phyloP scores from a whole-genome alignment of 177 flowering plant species.

The Vitis hybrid region DNA sequence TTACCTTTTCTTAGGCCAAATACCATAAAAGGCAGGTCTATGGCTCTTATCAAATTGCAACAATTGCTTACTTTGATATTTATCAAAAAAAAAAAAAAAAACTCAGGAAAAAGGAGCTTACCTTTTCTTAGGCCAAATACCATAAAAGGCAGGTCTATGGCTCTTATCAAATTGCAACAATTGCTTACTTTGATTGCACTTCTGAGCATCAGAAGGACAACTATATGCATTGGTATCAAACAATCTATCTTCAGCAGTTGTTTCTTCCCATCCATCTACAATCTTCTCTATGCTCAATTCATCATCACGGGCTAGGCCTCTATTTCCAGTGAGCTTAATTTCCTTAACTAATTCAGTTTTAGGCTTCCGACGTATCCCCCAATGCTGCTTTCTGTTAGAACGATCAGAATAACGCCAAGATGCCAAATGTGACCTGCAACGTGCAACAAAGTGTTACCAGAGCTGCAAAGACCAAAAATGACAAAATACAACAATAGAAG shows the following conservation, averaged over 20 bases:
- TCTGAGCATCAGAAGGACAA: conserved; percentile 19
- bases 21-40: conserved; percentile 96
- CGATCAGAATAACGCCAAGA: conserved; percentile 60
- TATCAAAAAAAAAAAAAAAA: too few species aligned
- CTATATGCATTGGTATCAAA: conserved; percentile 20
- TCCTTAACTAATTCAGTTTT: conserved; percentile 65
- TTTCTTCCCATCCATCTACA: conserved; percentile 53
- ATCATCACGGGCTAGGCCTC: conserved; percentile 31
- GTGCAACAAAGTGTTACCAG: not conserved
- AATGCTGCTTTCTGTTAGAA: conserved; percentile 45
- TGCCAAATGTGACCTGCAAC: conserved; percentile 59
- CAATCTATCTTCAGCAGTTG: conserved; percentile 26
- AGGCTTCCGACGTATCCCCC: conserved; percentile 83
- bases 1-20: conserved; percentile 76
- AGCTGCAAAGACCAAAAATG: not conserved
- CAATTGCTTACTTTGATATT: conserved; percentile 33
- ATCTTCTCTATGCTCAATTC: conserved; percentile 44
- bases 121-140: conserved; percentile 81
- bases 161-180: conserved; percentile 90
- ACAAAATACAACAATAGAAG: not conserved
- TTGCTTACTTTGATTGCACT: conserved; percentile 44
- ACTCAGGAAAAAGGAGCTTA: conserved; percentile 15
- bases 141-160: conserved; percentile 93
- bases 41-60: conserved; percentile 86
- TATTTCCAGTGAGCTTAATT: conserved; percentile 59